A percentile compares a stretch with the other conserved stretches of the same genome.
Conservation (phyloP, 2,329 filamentous ascomycete species). For the Xylariaceae sp. region DNA sequence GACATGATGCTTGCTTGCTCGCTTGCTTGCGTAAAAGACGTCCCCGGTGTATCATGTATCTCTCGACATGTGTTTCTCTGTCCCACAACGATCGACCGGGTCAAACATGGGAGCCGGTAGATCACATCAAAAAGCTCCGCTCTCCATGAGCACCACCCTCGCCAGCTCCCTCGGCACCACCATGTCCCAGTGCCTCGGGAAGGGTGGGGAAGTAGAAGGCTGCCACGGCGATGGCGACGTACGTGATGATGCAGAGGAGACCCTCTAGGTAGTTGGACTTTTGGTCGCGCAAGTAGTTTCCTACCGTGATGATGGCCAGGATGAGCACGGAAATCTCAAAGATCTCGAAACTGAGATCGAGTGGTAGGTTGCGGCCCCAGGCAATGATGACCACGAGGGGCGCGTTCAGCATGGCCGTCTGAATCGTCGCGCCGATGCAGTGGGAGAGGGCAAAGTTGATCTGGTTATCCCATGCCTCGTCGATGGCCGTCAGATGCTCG, state of each 20-base stretch:
- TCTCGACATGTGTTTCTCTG: too few relatives aligned
- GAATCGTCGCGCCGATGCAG: conserved; percentile 79
- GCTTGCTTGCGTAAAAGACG: too few relatives aligned
- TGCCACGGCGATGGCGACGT: conserved; percentile 54
- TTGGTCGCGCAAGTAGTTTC: conserved; percentile 79
- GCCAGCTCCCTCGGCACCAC: neutral
- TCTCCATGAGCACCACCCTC: conserved; percentile 6
- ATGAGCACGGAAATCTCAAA: conserved; percentile 82
- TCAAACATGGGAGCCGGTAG: too few relatives aligned
- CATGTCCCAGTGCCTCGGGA: conserved; percentile 31
- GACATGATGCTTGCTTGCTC: too few relatives aligned
- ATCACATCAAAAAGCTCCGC: conserved; percentile 11
- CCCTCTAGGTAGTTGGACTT: conserved; percentile 92
- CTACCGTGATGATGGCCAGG: conserved; percentile 78
- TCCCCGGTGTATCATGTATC: too few relatives aligned
- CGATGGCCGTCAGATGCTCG: conserved; percentile 76
- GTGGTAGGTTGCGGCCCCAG: conserved; percentile 65
- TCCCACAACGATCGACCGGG: too few relatives aligned
- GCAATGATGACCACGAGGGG: conserved; percentile 78
- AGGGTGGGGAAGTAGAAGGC: conserved; percentile 55
- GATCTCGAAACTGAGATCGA: conserved; percentile 80
- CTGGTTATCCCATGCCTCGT: conserved; percentile 77
- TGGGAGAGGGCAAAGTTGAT: conserved; percentile 85
- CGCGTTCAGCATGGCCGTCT: conserved; percentile 83
- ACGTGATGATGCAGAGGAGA: conserved; percentile 66